Conservation (phyloP, 805 yeast species). For the Candida ascalaphidarum region DNA sequence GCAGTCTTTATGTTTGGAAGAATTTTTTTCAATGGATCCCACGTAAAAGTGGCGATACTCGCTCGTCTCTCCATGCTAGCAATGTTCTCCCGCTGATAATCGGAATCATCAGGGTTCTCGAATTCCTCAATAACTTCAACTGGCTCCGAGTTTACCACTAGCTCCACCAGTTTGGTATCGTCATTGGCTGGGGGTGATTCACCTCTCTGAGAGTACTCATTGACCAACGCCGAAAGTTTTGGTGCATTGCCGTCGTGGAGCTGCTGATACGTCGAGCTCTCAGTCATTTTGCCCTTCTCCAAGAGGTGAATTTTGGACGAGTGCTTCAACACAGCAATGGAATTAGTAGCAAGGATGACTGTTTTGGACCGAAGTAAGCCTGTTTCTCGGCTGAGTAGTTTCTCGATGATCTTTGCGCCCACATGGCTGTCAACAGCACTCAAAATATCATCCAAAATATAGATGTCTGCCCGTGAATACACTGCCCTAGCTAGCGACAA, state of each 20-base stretch:
- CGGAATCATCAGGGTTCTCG: neutral
- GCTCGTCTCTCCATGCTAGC: slow-evolving; percentile 1
- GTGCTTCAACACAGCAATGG: slow-evolving; percentile 3
- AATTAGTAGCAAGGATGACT: slow-evolving; percentile 7
- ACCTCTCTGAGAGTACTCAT: slow-evolving; percentile 1
- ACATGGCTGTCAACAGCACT: slow-evolving; percentile 73
- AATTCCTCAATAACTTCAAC: neutral
- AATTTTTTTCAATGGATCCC: slow-evolving; percentile 25
- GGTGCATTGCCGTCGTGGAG: slow-evolving; percentile 1
- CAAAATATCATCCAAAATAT: slow-evolving; percentile 55
- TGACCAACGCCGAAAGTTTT: slow-evolving; percentile 2
- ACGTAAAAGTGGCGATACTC: slow-evolving; percentile 26
- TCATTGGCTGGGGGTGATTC: neutral
- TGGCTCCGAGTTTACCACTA: slow-evolving; percentile 1
- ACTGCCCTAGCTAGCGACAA: slow-evolving; percentile 63
- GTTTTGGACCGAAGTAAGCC: slow-evolving; percentile 34
- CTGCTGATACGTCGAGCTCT: slow-evolving; percentile 3
- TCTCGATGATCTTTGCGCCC: slow-evolving; percentile 43
- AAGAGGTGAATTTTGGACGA: slow-evolving; percentile 6
- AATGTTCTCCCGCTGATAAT: neutral
- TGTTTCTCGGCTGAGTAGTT: slow-evolving; percentile 35
- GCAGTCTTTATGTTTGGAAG: slow-evolving; percentile 8
- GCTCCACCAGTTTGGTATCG: slow-evolving; percentile 1
- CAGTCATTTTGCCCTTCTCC: slow-evolving; percentile 6
- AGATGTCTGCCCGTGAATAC: slow-evolving; percentile 50